Percentiles rank a stretch among this genome's conserved stretches.
phyloP scores from a whole-genome alignment of 768 basidiomycete species.

The Boletus barrowsii region DNA sequence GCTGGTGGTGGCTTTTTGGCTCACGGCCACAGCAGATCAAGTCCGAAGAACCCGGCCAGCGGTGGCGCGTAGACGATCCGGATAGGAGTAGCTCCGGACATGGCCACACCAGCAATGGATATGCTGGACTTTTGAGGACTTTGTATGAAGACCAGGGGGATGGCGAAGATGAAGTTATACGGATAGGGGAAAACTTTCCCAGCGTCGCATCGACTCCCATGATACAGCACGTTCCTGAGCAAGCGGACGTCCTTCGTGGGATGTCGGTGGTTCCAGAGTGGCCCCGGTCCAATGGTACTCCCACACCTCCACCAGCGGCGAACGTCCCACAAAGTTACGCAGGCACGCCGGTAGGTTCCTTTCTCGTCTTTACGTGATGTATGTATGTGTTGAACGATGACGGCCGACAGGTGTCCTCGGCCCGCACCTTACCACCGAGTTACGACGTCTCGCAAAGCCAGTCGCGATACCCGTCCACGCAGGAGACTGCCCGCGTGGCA shows the following conservation, averaged over 20 bases:
- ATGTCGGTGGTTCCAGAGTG: slow-evolving; percentile 4
- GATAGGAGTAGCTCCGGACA: slow-evolving; percentile 24
- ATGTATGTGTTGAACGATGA: not conserved
- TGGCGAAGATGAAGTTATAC: slow-evolving; percentile 13
- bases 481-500: slow-evolving; percentile 16
- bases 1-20: slow-evolving; percentile 27
- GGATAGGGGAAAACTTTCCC: slow-evolving; percentile 18
- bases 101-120: slow-evolving; percentile 12
- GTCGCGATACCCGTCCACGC: slow-evolving; percentile 19
- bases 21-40: slow-evolving; percentile 26
- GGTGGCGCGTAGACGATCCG: slow-evolving; percentile 27
- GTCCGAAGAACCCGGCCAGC: slow-evolving; percentile 16
- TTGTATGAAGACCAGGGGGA: slow-evolving; percentile 12
- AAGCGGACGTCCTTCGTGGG: slow-evolving; percentile 1
- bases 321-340: not conserved
- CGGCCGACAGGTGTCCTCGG: slow-evolving; percentile 5
- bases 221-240: slow-evolving; percentile 9
- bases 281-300: not conserved
- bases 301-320: not conserved
- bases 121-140: slow-evolving; percentile 1
- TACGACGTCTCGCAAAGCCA: slow-evolving; percentile 15
- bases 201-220: slow-evolving; percentile 15
- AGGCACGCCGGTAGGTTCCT: slow-evolving; percentile 15
- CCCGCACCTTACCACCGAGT: slow-evolving; percentile 12
- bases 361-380: not conserved